Conservation (phyloP, 2,329 filamentous ascomycete genomes). For the Westerdykella ornata region DNA sequence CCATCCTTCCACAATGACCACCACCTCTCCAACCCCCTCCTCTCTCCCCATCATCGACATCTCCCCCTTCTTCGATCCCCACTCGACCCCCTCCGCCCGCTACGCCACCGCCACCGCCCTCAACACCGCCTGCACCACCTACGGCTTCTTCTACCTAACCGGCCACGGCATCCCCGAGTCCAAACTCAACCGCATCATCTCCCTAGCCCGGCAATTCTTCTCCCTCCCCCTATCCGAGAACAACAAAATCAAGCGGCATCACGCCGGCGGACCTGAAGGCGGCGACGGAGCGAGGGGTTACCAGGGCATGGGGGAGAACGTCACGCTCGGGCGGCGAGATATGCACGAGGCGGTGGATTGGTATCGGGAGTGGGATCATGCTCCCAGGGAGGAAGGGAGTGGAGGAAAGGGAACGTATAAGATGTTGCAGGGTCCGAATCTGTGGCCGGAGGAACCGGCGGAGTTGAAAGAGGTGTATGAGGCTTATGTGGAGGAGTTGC, state of each 20-base stretch:
- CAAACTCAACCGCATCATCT: constrained; percentile 23
- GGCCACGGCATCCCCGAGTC: constrained; percentile 36
- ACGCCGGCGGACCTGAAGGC: constrained; percentile 25
- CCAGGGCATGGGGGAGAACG: constrained; percentile 35
- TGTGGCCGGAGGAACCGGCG: constrained; percentile 36
- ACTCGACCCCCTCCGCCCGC: constrained; percentile 12
- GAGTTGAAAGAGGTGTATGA: constrained; percentile 28
- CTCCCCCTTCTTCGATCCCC: constrained; percentile 30
- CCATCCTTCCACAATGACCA: constrained; percentile 7
- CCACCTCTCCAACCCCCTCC: constrained; percentile 12
- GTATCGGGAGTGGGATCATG: constrained; percentile 33
- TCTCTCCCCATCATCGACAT: constrained; percentile 40
- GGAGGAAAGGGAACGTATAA: constrained; percentile 17
- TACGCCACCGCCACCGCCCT: constrained; percentile 27
- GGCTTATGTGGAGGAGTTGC: constrained; percentile 24
- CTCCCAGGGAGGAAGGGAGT: constrained; percentile 9
- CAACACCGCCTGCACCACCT: constrained; percentile 32
- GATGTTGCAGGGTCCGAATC: constrained; percentile 38
- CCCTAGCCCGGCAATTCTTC: constrained; percentile 34
- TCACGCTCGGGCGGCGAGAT: constrained; percentile 31
- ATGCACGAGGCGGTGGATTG: constrained; percentile 39
- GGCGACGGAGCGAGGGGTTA: constrained; percentile 37
- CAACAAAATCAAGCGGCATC: constrained; percentile 30
- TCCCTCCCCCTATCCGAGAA: constrained; percentile 24
- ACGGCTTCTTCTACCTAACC: constrained; percentile 42